Conservation (phyloP, 805 yeast genomes). For the Suhomyces emberorum region DNA sequence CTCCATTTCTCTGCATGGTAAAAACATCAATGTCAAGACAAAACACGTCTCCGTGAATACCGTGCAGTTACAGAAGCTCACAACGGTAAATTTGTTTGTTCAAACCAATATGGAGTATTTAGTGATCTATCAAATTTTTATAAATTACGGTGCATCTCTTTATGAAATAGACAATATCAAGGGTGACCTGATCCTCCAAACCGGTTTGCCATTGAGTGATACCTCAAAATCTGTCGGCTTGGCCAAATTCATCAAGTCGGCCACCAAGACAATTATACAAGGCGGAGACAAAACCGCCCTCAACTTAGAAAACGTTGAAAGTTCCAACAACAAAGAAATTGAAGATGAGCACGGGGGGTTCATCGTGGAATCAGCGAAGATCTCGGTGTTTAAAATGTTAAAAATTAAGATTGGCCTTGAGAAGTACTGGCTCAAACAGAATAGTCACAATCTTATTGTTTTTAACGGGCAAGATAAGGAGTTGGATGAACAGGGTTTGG, state of each 20-base stretch:
- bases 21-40: conserved; percentile 39
- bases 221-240: conserved; percentile 25
- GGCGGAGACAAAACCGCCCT: conserved; percentile 17
- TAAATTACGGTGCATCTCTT: conserved; percentile 28
- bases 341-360: conserved; percentile 32
- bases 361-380: conserved; percentile 24
- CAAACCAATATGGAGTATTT: conserved; percentile 38
- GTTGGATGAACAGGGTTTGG: conserved; percentile 1
- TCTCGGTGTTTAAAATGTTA: conserved; percentile 29
- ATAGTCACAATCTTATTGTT: conserved; percentile 37
- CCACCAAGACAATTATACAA: conserved; percentile 30
- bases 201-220: conserved; percentile 30
- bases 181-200: conserved; percentile 31
- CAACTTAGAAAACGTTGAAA: conserved; percentile 35
- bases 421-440: conserved; percentile 35
- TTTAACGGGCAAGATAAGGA: conserved; percentile 21
- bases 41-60: conserved; percentile 37
- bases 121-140: conserved; percentile 39
- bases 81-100: conserved; percentile 34
- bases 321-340: conserved; percentile 22
- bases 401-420: conserved; percentile 31
- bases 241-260: conserved; percentile 26
- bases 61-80: conserved; percentile 26
- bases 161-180: conserved; percentile 29
- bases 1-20: conserved; percentile 47